A percentile compares a stretch with the other conserved stretches of the same genome.
phyloP scores from a whole-genome alignment of 345 rosid genomes.

The Pistacia atlantica region DNA sequence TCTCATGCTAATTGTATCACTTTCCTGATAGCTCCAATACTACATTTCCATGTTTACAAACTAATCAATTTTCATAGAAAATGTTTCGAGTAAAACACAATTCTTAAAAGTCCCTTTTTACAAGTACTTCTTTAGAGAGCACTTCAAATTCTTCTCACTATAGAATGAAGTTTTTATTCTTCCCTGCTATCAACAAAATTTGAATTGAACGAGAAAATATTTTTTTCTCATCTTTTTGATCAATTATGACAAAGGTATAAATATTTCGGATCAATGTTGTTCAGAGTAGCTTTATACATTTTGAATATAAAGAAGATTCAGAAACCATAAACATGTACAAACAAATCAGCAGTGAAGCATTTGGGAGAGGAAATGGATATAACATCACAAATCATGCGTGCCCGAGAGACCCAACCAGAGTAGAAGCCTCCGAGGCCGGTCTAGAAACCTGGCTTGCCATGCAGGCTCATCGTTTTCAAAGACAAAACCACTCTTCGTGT shows the following conservation, averaged over 20 bases:
- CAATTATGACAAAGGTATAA: not conserved
- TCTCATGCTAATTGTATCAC: no score
- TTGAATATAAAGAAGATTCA: not conserved
- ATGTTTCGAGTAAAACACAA: no score
- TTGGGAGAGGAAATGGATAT: not conserved
- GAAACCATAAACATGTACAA: conserved; percentile 3
- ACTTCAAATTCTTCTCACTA: no score
- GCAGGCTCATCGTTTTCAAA: conserved; percentile 82
- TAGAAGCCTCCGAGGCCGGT: conserved; percentile 73
- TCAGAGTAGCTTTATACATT: conserved; percentile 17
- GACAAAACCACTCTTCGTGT: conserved; percentile 72
- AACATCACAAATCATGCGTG: conserved; percentile 26
- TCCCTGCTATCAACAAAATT: no score
- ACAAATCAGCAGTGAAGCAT: not conserved
- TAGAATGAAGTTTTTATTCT: no score
- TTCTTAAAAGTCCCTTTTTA: no score
- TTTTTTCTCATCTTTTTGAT: not conserved
- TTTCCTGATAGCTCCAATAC: no score
- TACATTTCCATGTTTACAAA: no score
- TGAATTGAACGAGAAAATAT: no score
- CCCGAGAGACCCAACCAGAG: conserved; percentile 64
- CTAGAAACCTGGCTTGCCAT: conserved; percentile 92
- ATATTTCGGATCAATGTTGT: not conserved
- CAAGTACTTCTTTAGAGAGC: no score
- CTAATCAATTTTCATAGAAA: no score